Evolutionary conservation across 169 alveolate genomes (phyloP).

Genomic region (Plasmodium ovale): DNA sequence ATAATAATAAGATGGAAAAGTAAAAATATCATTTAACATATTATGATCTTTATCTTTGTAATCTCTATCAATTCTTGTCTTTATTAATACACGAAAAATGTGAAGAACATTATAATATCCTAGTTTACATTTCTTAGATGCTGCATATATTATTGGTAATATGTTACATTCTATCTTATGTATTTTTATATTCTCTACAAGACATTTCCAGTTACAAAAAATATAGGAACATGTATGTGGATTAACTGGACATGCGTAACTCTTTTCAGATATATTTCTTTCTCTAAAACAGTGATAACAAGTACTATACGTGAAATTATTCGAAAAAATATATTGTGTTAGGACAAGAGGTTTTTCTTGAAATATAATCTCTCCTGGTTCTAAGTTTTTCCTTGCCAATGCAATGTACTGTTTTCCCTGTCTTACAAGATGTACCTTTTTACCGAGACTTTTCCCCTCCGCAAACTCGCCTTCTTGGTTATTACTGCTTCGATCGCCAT

Average conservation of each 20-base stretch:
- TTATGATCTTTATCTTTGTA: conserved; percentile 62
- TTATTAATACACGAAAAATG: conserved; percentile 78
- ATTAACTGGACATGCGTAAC: conserved; percentile 87
- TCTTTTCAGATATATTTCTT: conserved; percentile 77
- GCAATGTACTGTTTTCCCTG: conserved; percentile 22
- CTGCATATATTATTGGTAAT: conserved; percentile 81
- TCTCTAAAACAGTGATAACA: conserved; percentile 92
- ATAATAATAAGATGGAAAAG: conserved; percentile 77
- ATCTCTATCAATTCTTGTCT: conserved; percentile 78
- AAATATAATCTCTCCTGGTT: conserved; percentile 56
- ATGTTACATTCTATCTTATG: conserved; percentile 90
- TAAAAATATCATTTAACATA: conserved; percentile 78
- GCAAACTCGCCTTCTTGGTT: not conserved
- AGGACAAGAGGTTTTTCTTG: conserved; percentile 29
- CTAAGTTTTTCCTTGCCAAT: conserved; percentile 29
- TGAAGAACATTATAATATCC: conserved; percentile 78
- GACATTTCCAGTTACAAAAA: conserved; percentile 91
- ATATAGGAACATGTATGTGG: conserved; percentile 90
- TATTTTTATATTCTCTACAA: conserved; percentile 85
- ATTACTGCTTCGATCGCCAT: not conserved
- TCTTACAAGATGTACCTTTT: conserved; percentile 14
- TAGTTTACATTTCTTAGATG: conserved; percentile 80
- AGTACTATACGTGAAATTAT: conserved; percentile 54
- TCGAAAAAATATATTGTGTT: conserved; percentile 36
- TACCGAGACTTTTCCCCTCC: not conserved